phyloP scores from a whole-genome alignment of 345 rosid genomes.

The Jatropha curcas region DNA sequence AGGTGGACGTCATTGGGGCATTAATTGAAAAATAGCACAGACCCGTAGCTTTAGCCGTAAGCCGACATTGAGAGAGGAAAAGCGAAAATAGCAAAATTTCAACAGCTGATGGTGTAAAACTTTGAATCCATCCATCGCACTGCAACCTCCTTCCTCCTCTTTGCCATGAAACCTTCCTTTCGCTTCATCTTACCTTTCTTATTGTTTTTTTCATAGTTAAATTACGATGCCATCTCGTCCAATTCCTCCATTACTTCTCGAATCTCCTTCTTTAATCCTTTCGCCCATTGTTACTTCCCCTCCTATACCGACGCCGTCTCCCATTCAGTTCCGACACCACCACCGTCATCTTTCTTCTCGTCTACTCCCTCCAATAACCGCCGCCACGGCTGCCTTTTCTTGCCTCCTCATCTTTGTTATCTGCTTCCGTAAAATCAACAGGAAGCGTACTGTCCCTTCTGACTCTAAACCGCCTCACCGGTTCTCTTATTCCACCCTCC shows the following conservation, averaged over 20 bases:
- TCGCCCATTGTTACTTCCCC: slow-evolving; percentile 19
- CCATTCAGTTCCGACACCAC: slow-evolving; percentile 21
- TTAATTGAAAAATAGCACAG: too few relatives aligned
- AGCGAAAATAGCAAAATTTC: background rate
- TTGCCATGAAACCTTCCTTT: background rate
- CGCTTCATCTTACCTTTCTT: background rate
- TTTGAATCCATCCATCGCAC: background rate
- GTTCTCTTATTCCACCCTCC: slow-evolving; percentile 73
- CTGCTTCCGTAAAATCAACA: slow-evolving; percentile 66
- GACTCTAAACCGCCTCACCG: slow-evolving; percentile 60
- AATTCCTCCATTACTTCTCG: slow-evolving; percentile 20
- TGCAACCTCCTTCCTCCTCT: too few relatives aligned
- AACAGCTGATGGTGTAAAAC: background rate
- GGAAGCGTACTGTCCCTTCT: slow-evolving; percentile 75
- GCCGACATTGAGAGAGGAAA: background rate
- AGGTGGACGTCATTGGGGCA: too few relatives aligned
- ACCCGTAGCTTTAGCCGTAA: background rate
- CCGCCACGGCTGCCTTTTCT: slow-evolving; percentile 48
- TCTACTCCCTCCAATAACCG: slow-evolving; percentile 39
- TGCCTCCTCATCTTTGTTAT: slow-evolving; percentile 41
- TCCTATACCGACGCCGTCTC: slow-evolving; percentile 5
- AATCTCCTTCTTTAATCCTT: background rate
- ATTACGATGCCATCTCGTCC: slow-evolving; percentile 51
- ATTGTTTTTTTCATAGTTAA: background rate
- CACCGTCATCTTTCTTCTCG: slow-evolving; percentile 37